phyloP scores from a whole-genome alignment of 208 protist genomes.

The Trypanosoma congolense region DNA sequence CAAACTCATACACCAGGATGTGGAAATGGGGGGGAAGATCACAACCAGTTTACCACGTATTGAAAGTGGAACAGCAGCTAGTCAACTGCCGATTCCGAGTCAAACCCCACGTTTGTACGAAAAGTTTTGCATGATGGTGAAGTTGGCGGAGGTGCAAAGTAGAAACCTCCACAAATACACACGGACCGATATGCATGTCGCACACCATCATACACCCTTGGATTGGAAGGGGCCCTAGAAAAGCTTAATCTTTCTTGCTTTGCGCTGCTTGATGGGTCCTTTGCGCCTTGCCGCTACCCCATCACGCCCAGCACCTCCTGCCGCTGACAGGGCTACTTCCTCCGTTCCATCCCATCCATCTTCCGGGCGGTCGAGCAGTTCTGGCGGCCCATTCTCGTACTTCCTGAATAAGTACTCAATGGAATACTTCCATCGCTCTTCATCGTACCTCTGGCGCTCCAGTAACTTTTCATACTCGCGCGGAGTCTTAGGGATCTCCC shows the following conservation, averaged over 20 bases:
- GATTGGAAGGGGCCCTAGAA: conserved; percentile 32
- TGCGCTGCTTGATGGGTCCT: conserved; percentile 80
- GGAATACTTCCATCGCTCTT: conserved; percentile 87
- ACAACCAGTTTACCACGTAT: too few species aligned
- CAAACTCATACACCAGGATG: too few species aligned
- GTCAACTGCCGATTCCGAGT: too few species aligned
- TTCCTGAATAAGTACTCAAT: conserved; percentile 88
- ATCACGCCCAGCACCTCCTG: conserved; percentile 29
- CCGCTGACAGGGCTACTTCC: conserved; percentile 23
- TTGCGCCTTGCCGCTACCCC: conserved; percentile 47
- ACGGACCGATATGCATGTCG: too few species aligned
- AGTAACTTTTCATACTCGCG: conserved; percentile 79
- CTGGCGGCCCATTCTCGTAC: conserved; percentile 75
- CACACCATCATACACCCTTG: background rate
- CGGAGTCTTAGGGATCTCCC: conserved; percentile 72
- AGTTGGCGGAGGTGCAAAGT: too few species aligned
- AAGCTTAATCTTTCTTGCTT: conserved; percentile 87
- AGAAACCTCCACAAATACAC: too few species aligned
- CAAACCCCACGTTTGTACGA: too few species aligned
- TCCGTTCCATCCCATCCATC: conserved; percentile 73
- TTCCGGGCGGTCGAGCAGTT: conserved; percentile 65
- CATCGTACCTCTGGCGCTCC: conserved; percentile 81
- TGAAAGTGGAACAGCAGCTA: too few species aligned
- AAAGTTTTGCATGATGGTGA: too few species aligned
- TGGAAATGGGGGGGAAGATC: too few species aligned